phyloP scores from a whole-genome alignment of 805 yeast species.

The Ogataea methylovora region DNA sequence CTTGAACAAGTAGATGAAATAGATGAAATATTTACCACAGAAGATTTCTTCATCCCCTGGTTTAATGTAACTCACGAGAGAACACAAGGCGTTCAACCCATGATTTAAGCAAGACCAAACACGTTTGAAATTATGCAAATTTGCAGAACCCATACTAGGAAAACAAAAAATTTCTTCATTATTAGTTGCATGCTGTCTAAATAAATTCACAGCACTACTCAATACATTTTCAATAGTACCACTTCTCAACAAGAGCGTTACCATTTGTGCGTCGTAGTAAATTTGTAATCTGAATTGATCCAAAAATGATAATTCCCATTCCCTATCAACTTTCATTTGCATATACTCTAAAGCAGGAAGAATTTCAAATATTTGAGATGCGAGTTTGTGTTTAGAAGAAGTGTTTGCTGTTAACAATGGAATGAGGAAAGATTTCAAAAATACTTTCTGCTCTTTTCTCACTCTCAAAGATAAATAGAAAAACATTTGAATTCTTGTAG shows the following conservation, averaged over 20 bases:
- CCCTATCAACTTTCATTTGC: constrained; percentile 40
- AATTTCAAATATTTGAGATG: constrained; percentile 46
- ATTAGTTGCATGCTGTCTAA: constrained; percentile 5
- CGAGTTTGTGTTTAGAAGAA: constrained; percentile 37
- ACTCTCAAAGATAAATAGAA: constrained; percentile 54
- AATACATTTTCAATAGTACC: constrained; percentile 36
- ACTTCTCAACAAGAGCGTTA: constrained; percentile 31
- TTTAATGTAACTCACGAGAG: constrained; percentile 17
- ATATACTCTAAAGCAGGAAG: constrained; percentile 44
- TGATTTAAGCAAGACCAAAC: too few species aligned
- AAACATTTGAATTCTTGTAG: constrained; percentile 50
- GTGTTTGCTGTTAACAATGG: constrained; percentile 50
- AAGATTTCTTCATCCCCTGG: constrained; percentile 16
- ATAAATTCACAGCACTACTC: constrained; percentile 19
- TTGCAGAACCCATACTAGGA: too few species aligned
- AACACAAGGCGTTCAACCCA: too few species aligned
- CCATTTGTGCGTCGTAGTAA: constrained; percentile 24
- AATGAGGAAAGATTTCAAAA: constrained; percentile 39
- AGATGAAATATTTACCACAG: constrained; percentile 20
- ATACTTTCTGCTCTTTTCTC: constrained; percentile 42
- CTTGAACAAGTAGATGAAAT: constrained; percentile 39
- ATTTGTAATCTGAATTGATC: constrained; percentile 24
- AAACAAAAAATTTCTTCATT: too few species aligned
- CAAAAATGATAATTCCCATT: constrained; percentile 32
- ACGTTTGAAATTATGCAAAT: too few species aligned